phyloP scores from a whole-genome alignment of 2,329 filamentous ascomycete genomes.

The Zarea fungicola region DNA sequence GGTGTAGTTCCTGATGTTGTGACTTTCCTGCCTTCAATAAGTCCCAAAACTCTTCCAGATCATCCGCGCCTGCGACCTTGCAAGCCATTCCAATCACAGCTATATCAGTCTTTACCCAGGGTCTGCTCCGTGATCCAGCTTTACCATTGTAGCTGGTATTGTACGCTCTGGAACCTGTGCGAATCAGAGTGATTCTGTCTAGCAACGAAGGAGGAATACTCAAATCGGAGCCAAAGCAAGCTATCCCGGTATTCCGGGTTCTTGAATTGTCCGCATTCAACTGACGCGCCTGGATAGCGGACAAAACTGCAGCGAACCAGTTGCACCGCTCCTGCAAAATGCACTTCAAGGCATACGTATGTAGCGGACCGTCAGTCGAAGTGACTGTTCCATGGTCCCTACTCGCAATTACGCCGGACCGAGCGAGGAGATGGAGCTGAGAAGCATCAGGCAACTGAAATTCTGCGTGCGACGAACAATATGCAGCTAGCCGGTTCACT shows the following conservation, averaged over 20 bases:
- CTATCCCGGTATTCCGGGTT: not conserved
- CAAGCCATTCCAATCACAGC: slow-evolving; percentile 37
- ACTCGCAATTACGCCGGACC: not conserved
- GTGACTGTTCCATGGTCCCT: not conserved
- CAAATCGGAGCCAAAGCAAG: not conserved
- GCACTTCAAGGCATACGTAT: not conserved
- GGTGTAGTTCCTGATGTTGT: slow-evolving; percentile 15
- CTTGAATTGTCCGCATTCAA: not conserved
- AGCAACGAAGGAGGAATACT: not conserved
- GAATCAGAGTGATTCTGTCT: not conserved
- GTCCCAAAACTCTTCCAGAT: slow-evolving; percentile 30
- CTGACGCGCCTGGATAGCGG: not conserved
- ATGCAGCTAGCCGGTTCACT: not conserved
- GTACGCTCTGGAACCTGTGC: not conserved
- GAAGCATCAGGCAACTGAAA: not conserved
- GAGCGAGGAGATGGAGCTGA: not conserved
- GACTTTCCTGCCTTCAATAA: slow-evolving; percentile 16
- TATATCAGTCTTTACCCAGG: slow-evolving; percentile 16
- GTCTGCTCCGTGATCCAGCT: not conserved
- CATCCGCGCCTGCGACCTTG: slow-evolving; percentile 30
- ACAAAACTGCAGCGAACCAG: not conserved
- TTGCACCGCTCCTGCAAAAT: not conserved
- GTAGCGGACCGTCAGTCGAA: not conserved
- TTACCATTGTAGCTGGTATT: not conserved
- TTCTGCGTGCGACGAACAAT: not conserved